A percentile compares a stretch with the other conserved stretches of the same genome.
phyloP scores from a whole-genome alignment of 331 rosid genomes.

The Acacia concinna region DNA sequence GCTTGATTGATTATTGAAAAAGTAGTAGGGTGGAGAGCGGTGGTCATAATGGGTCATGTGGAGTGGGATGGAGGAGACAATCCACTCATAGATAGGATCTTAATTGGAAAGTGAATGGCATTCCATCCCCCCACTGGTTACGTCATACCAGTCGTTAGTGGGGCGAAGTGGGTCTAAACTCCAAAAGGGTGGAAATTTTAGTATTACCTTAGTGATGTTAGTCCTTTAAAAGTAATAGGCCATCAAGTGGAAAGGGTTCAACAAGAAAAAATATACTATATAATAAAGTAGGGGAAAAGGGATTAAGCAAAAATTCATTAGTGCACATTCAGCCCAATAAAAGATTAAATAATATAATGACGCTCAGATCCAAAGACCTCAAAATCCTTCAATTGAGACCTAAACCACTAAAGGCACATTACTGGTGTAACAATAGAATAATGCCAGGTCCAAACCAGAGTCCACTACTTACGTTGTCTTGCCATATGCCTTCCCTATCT shows the following conservation, averaged over 20 bases:
- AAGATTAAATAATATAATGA: background rate
- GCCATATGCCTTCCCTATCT: conserved; percentile 78
- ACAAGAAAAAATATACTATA: background rate
- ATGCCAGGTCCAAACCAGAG: background rate
- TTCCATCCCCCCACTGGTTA: background rate
- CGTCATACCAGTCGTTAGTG: background rate
- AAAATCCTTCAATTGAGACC: background rate
- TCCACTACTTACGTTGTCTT: conserved; percentile 53
- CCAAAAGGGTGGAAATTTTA: background rate
- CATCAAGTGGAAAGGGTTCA: background rate
- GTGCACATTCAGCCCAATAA: background rate
- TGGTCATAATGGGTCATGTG: background rate
- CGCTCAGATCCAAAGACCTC: background rate
- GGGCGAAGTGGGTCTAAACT: background rate
- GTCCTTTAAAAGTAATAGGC: background rate
- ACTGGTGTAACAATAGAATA: background rate
- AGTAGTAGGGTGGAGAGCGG: background rate
- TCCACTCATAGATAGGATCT: background rate
- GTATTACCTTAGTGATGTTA: background rate
- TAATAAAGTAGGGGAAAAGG: background rate
- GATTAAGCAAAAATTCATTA: background rate
- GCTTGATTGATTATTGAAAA: background rate
- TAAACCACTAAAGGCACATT: background rate
- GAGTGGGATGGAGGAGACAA: background rate
- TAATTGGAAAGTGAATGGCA: background rate